Evolutionary conservation across 2,329 filamentous ascomycete genomes (phyloP), one percentile per base, ranked within the genome.

Genomic region (Sphaerulina vaccinii): DNA sequence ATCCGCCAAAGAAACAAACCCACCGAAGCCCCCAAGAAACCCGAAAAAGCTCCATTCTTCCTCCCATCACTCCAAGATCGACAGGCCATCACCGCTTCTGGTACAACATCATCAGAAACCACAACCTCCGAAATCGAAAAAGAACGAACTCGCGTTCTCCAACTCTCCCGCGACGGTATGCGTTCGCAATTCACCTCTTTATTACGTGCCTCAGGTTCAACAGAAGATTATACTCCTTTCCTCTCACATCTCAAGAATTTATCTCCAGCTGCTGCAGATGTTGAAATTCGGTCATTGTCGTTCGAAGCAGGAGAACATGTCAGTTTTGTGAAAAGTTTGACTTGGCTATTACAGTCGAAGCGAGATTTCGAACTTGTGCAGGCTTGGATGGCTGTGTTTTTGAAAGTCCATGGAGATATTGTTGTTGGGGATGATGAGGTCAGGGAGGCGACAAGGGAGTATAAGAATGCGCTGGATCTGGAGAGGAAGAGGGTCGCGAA

Each of bases 1-100:
- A 96, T 99, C 68, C 71, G 91, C 73, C 83, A 90, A 71, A 87
- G 93, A 55, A 99, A 99, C 73, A 95, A 93, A 71, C 93, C 95
- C 0, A 91, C 84, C 59, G 90, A 96, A 70, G 83, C 91, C 0
- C 91, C 91, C 13, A 96, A 96, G 73, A 81, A 84, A 5, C 93
- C 93, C 0, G 89, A 96, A 68, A 95, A 95, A 66, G 92, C 92
- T 0, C 95, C 93, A 0, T 97, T 97, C 77, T 97, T 97, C 77
- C 78, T 97, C 3, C 89, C 90, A 0, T 86, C 86, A 0, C 74
- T 86, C 3, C 77, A 78, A 39, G 62, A 65, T 35, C 49, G 56
- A 7, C 60, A 64, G 32, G 38, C 48, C 22, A 29, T 45, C 18
- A 42, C 50, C 16, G 16, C 49, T 8, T 21, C 39, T 23, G 24